Conservation (phyloP, 2,329 filamentous ascomycete species). For the Paracoccidioides brasiliensis region DNA sequence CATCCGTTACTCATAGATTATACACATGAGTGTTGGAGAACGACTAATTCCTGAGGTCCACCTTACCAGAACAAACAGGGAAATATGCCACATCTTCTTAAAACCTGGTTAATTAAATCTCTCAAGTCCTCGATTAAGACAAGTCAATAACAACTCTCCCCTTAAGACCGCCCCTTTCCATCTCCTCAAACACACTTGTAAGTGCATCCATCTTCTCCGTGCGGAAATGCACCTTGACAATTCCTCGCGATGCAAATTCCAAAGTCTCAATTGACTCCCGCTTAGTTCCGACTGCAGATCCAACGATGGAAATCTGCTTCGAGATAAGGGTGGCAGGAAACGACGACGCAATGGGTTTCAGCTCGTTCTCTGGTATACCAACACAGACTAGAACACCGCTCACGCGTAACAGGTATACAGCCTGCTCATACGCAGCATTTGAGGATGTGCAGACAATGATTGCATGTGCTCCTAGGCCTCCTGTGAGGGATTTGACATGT, state of each 20-base stretch:
- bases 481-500: conserved; percentile 45
- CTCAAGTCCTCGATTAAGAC: conserved; percentile 5
- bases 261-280: conserved; percentile 38
- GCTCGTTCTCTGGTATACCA: conserved; percentile 37
- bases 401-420: conserved; percentile 35
- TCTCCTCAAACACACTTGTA: conserved; percentile 34
- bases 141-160: conserved; percentile 38
- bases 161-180: conserved; percentile 32
- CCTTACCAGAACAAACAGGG: too few species aligned
- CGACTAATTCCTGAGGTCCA: too few species aligned
- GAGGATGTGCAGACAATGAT: conserved; percentile 45
- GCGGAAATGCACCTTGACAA: conserved; percentile 34
- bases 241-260: conserved; percentile 36
- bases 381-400: conserved; percentile 41
- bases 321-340: conserved; percentile 31
- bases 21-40: too few species aligned
- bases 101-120: background rate
- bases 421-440: conserved; percentile 40
- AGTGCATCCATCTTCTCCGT: conserved; percentile 37
- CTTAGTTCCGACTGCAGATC: conserved; percentile 39
- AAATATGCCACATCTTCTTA: background rate
- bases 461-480: conserved; percentile 46
- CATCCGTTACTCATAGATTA: too few species aligned
- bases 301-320: conserved; percentile 35
- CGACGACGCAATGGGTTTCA: conserved; percentile 33